Conservation (phyloP, 2,329 filamentous ascomycete species). For the Verticillium zaregamsianum region DNA sequence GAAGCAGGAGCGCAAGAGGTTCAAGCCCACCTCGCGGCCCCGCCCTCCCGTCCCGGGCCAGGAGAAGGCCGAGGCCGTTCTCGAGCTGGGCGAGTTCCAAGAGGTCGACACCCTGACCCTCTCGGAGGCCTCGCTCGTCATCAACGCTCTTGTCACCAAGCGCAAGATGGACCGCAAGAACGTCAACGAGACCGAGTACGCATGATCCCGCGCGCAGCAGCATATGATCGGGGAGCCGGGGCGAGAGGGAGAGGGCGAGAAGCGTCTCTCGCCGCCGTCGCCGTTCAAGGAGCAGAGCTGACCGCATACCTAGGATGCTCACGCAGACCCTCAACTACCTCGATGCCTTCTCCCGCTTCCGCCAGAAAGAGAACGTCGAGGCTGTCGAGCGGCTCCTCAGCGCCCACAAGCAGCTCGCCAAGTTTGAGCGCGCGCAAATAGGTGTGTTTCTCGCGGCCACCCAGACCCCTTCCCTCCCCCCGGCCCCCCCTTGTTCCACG, state of each 20-base stretch:
- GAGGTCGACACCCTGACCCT: constrained; percentile 87
- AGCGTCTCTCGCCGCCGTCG: too few species aligned
- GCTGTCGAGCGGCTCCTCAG: constrained; percentile 86
- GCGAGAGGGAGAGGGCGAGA: too few species aligned
- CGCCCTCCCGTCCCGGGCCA: constrained; percentile 71
- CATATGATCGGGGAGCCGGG: too few species aligned
- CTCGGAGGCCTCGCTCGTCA: constrained; percentile 86
- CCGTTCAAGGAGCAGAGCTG: too few species aligned
- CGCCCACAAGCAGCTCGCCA: constrained; percentile 73
- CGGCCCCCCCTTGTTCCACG: neutral
- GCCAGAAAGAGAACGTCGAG: constrained; percentile 90
- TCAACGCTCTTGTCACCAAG: constrained; percentile 83
- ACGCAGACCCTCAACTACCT: constrained; percentile 89
- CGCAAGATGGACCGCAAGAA: constrained; percentile 76
- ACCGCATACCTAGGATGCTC: constrained; percentile 54
- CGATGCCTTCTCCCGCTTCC: constrained; percentile 92
- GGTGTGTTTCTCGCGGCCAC: constrained; percentile 46
- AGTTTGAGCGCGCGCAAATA: constrained; percentile 90
- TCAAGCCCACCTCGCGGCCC: constrained; percentile 50
- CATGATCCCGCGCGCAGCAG: neutral
- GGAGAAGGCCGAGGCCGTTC: constrained; percentile 77
- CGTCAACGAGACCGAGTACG: constrained; percentile 79
- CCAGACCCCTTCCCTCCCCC: neutral
- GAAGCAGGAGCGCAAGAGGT: neutral
- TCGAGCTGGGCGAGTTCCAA: constrained; percentile 91